Conservation (phyloP, 768 basidiomycete species). For the Phanerochaete carnosa region DNA sequence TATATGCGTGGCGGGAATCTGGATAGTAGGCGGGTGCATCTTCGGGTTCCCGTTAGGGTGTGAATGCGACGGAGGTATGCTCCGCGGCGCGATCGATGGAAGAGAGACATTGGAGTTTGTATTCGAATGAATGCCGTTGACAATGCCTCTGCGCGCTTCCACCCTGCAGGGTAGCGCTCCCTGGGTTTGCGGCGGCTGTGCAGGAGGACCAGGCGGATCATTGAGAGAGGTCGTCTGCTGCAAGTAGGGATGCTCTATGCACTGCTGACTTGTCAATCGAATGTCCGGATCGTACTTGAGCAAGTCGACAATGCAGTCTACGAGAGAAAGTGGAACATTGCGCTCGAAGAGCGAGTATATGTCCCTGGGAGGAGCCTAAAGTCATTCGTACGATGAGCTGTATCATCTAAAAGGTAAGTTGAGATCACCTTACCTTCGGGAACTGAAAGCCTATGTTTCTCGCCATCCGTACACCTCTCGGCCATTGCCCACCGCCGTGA, state of each 20-base stretch:
- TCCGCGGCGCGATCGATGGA: constrained; percentile 40
- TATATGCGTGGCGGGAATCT: constrained; percentile 38
- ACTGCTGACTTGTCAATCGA: constrained; percentile 83
- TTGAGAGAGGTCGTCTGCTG: constrained; percentile 71
- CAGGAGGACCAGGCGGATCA: constrained; percentile 57
- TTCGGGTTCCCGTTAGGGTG: constrained; percentile 36
- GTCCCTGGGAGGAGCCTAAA: constrained; percentile 62
- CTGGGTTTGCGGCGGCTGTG: constrained; percentile 11
- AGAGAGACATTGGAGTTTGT: constrained; percentile 19
- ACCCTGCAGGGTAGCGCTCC: constrained; percentile 2
- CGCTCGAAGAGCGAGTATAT: constrained; percentile 74
- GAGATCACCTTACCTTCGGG: constrained; percentile 64
- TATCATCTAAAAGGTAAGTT: neutral
- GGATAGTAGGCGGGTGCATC: constrained; percentile 34
- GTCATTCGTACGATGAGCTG: neutral
- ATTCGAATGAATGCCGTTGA: neutral
- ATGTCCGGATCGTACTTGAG: constrained; percentile 88
- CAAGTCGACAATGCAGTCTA: constrained; percentile 90
- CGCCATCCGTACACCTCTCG: constrained; percentile 82
- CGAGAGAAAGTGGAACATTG: constrained; percentile 70
- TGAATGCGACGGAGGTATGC: constrained; percentile 48
- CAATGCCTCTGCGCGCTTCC: neutral
- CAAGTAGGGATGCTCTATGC: constrained; percentile 87
- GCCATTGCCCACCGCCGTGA: constrained; percentile 88
- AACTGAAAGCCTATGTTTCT: constrained; percentile 83